Evolutionary conservation across 2,329 filamentous ascomycete genomes (phyloP).

Genomic region (Aspergillus arachidicola): DNA sequence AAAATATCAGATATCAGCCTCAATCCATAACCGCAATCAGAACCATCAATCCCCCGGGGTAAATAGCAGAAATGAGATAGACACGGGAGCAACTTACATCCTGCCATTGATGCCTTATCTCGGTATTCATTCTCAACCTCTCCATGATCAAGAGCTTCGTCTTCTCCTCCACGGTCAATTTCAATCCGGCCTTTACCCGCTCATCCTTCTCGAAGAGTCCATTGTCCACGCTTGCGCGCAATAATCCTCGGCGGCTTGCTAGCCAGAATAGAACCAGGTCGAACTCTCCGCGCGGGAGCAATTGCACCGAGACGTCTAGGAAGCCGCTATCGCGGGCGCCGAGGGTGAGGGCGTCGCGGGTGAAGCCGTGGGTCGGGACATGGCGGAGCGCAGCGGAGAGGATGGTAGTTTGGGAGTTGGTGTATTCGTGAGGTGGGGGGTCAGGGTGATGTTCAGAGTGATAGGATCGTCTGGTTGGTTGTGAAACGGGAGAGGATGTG

Average conservation of each 20-base stretch:
- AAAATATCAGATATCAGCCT: neutral
- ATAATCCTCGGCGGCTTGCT: conserved; percentile 42
- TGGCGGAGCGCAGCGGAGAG: conserved; percentile 78
- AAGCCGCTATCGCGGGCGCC: conserved; percentile 85
- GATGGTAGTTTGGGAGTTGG: conserved; percentile 69
- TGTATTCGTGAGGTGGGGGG: conserved; percentile 59
- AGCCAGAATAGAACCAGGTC: conserved; percentile 65
- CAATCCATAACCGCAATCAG: neutral
- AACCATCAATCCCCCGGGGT: neutral
- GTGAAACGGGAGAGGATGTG: neutral
- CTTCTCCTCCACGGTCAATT: conserved; percentile 59
- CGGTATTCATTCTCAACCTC: conserved; percentile 72
- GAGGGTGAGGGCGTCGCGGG: conserved; percentile 68
- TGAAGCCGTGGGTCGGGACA: conserved; percentile 83
- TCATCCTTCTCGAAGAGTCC: conserved; percentile 26
- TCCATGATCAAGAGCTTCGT: conserved; percentile 75
- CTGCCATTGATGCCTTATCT: conserved; percentile 78
- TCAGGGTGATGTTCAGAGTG: conserved; percentile 74
- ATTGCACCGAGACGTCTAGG: conserved; percentile 79
- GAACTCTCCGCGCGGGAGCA: conserved; percentile 79
- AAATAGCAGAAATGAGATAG: conserved; percentile 4
- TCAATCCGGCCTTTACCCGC: conserved; percentile 12
- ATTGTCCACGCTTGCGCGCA: conserved; percentile 39
- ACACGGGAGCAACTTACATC: conserved; percentile 62
- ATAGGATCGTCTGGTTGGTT: conserved; percentile 51